Evolutionary conservation across 805 yeast species (phyloP), one percentile per base, ranked within the genome.

Genomic region (Wickerhamiella shivajii): DNA sequence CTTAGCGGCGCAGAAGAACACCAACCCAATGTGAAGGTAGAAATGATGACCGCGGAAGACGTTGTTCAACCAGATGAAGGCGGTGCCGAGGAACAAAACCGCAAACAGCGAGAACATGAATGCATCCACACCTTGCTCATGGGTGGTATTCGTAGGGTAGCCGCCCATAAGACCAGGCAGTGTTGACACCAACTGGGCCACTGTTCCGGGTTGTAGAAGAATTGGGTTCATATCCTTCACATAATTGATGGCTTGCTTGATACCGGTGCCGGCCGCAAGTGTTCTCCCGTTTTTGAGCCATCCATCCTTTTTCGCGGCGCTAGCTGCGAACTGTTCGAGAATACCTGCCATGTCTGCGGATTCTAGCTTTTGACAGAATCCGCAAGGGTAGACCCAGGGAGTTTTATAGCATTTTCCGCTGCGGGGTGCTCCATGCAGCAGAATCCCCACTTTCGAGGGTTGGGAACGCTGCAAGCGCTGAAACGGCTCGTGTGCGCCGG

Each of bases 51-150:
- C 74, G 44, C 78, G 56, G 4, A 57, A 40, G 33, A 43, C 50
- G 51, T 77, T 71, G 24, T 62, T 52, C 6, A 51, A 19, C 45
- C 70, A 74, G 11, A 77, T 57, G 17, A 40, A 42, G 4, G 60
- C 33, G 43, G 73, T 75, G 0, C 63, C 63, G 2, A 69, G n/a
- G 27, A 59, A 44, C 22, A 77, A 44, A 3, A 75, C 39, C 10
- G 57, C 50, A 41, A 71, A 77, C 1, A 67, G 54, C 0, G 66
- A 78, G 3, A 64, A 48, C 42, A 76, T 74, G 0, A 77, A 51
- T 2, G 69, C 69, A 36, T 66, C 57, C 3, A 84, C 84, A 2
- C 71, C 80, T 9, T 61, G 49, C 51, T 77, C 87, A n/a, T 16
- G 23, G 10, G 45, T 50, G 15, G 28, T 28, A 18, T 46, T 45